A percentile compares a stretch with the other conserved stretches of the same genome.
Evolutionary conservation across 2,329 filamentous ascomycete genomes (phyloP).

Genomic region (Penicillium sp.): DNA sequence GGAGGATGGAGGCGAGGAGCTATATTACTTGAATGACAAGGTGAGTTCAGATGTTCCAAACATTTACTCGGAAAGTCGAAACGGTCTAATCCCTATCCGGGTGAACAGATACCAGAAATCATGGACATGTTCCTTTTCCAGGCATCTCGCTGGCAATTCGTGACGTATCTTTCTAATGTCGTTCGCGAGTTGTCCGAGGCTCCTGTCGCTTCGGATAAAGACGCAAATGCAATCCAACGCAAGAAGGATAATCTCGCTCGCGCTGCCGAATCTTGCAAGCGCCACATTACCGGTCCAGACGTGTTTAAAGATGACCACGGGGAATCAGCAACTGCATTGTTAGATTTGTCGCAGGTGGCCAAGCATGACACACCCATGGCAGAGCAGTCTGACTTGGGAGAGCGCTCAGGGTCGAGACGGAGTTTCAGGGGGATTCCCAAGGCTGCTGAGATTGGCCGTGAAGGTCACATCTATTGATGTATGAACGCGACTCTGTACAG

Average conservation of each 20-base stretch:
- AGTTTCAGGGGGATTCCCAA: conserved; percentile 63
- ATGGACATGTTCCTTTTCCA: conserved; percentile 89
- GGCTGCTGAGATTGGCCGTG: conserved; percentile 41
- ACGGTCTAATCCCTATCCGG: neutral
- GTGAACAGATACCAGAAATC: conserved; percentile 67
- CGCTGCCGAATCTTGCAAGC: conserved; percentile 71
- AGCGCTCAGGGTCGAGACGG: conserved; percentile 23
- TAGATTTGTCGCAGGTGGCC: conserved; percentile 30
- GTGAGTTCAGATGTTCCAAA: conserved; percentile 31
- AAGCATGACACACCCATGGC: conserved; percentile 26
- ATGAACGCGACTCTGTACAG: neutral
- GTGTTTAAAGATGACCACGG: conserved; percentile 73
- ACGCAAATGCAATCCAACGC: conserved; percentile 43
- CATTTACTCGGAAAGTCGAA: neutral
- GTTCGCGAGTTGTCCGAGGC: conserved; percentile 53
- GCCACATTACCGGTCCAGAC: conserved; percentile 74
- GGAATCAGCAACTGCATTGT: conserved; percentile 19
- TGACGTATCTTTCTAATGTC: conserved; percentile 65
- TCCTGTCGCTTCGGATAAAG: conserved; percentile 43
- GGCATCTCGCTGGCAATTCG: conserved; percentile 71
- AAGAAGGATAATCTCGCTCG: conserved; percentile 66
- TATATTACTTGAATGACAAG: conserved; percentile 67
- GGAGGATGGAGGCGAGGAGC: conserved; percentile 68
- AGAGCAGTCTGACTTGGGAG: conserved; percentile 20
- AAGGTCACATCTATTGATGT: conserved; percentile 36